Conservation (phyloP, 2,329 filamentous ascomycete genomes). For the Ascochyta clinopodiicola region DNA sequence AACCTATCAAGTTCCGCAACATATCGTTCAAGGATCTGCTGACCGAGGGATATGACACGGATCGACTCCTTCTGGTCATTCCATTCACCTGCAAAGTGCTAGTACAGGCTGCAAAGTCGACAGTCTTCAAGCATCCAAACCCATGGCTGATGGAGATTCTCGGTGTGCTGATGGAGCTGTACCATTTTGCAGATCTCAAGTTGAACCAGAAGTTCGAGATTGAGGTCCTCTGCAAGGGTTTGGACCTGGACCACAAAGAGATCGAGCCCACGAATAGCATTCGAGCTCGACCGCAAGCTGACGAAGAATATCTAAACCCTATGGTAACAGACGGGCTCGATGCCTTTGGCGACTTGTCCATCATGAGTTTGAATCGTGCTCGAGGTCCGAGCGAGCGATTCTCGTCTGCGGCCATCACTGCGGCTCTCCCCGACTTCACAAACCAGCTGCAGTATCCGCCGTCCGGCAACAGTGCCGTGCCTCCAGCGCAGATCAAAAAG, state of each 20-base stretch:
- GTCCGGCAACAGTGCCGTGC: constrained; percentile 74
- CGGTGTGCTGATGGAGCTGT: constrained; percentile 87
- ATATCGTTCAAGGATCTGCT: constrained; percentile 96
- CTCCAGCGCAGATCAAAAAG: constrained; percentile 65
- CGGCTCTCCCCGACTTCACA: constrained; percentile 83
- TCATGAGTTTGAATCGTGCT: constrained; percentile 66
- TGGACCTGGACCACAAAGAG: constrained; percentile 89
- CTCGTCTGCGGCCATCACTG: constrained; percentile 77
- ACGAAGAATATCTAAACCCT: constrained; percentile 61
- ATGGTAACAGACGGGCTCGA: constrained; percentile 72
- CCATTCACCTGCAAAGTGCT: constrained; percentile 98
- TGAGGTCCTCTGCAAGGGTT: constrained; percentile 91
- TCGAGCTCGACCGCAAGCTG: constrained; percentile 73
- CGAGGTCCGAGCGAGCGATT: constrained; percentile 74
- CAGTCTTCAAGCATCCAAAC: constrained; percentile 91
- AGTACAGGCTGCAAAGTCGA: constrained; percentile 81
- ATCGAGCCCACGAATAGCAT: constrained; percentile 90
- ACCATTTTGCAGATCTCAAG: constrained; percentile 90
- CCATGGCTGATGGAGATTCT: constrained; percentile 98
- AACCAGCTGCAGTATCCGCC: constrained; percentile 77
- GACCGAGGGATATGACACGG: constrained; percentile 90
- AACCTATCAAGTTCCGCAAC: constrained; percentile 94
- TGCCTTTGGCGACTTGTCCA: constrained; percentile 79
- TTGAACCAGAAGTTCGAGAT: constrained; percentile 99
- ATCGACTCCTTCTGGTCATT: constrained; percentile 89